Conservation (phyloP, 441 rosid genomes). For the Adansonia rubrostipa region DNA sequence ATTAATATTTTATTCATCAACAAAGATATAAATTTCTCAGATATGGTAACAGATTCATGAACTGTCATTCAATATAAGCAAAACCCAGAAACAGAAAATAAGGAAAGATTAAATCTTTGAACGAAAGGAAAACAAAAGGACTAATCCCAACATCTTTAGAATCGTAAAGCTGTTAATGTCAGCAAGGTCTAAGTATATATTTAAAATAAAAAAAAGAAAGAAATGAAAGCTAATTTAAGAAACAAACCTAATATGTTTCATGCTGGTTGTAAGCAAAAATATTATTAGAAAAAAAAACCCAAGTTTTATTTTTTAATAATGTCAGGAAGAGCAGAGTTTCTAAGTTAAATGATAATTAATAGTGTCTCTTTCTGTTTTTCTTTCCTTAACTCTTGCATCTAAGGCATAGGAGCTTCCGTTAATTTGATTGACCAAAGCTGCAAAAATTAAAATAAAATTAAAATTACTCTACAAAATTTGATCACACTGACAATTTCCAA, state of each 20-base stretch:
- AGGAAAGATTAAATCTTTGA: background rate
- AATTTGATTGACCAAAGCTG: constrained; percentile 14
- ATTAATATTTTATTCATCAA: background rate
- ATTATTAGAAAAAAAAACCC: background rate
- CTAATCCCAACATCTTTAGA: constrained; percentile 10
- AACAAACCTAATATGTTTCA: constrained; percentile 10
- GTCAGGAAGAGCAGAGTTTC: constrained; percentile 4
- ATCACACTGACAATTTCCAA: background rate
- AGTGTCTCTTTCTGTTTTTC: background rate
- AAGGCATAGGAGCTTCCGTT: background rate
- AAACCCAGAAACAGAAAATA: constrained; percentile 10
- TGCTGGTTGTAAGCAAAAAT: background rate
- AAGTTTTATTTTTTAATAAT: background rate
- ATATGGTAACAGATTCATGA: background rate
- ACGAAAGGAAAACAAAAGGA: background rate
- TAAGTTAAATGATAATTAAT: background rate
- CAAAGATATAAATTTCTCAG: background rate
- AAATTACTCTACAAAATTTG: background rate
- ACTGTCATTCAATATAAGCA: background rate
- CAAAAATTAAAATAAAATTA: background rate
- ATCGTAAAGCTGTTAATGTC: background rate
- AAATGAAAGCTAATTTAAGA: background rate
- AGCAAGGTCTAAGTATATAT: background rate
- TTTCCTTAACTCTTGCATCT: background rate
- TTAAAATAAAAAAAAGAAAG: background rate